Evolutionary conservation across 1,284 basidiomycete species (phyloP), one percentile per base, ranked within the genome.

Genomic region (Stygiomarasmius scandens): DNA sequence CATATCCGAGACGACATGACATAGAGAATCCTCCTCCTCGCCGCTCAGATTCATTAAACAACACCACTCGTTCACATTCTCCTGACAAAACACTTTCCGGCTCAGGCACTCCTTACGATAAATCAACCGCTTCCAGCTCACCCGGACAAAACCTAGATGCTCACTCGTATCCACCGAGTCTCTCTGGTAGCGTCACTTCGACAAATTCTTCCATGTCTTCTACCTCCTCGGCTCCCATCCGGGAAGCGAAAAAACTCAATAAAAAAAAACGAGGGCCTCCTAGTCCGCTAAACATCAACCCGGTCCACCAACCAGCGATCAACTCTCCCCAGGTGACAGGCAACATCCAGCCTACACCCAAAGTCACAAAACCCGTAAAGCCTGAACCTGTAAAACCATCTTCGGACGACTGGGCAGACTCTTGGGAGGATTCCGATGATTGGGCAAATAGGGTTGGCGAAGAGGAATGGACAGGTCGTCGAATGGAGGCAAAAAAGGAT

Each of bases 81-180:
- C 60, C 69, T 34, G 72, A 68, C 54, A 76, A 69, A 57, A 66
- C 68, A 14, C 55, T 62, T 11, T 66, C 69, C 5, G 67, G 66
- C 12, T 44, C 64, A 32, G 61, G 66, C 20, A 74, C 71, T 24
- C 61, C 67, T 22, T 70, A 68, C 51, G 68, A 77, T 63, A 71
- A 77, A 64, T 74, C 68, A 52, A 66, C 59, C n/a, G 61, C 66
- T 46, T 63, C 69, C 58, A 66, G 63, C 52, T 69, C 65, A 62
- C 62, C 69, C 54, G 64, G 63, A 24, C 65, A 68, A 48, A 38
- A 63, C 14, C n/a, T 69, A 12, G 74, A 74, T 2, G 63, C 68
- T 8, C 86, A 90, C 59, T 79, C 85, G 36, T 89, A 89, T 64
- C 87, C 87, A 32, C 86, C 87, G 12, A 79, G 75, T 63, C 71